Evolutionary conservation across 2,329 filamentous ascomycete genomes (phyloP), one percentile per base, ranked within the genome.

Genomic region (Fusarium tupiense): DNA sequence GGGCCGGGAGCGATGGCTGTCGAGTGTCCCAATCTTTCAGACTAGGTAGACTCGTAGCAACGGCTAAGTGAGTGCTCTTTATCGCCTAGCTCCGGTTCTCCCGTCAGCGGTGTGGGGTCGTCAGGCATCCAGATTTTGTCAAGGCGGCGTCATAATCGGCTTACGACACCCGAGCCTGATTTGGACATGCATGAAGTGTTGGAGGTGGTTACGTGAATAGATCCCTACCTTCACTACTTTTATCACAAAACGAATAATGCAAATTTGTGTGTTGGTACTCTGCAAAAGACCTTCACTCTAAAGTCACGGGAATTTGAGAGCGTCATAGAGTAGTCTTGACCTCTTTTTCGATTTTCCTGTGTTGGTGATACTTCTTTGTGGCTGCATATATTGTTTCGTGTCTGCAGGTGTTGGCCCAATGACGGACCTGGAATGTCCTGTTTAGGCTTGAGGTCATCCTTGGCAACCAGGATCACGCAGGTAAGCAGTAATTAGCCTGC

Each of bases 11-110:
- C 8, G 5, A 31, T n/a, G 20, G 22, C 0, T 14, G 29, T 24
- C 1, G 22, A 3, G 11, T 0, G 29, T 19, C 29, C 1, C 11
- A 0, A 31, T 5, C 1, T 33, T 38, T 38, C n/a, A 53, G 6
- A 37, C n/a, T n/a, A n/a, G n/a, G 19, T 8, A 11, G 19, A 13
- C 17, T 35, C 8, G 17, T 4, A 11, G 49, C 22, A 52, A 20
- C 12, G 8, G 12, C n/a, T 52, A 12, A 35, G n/a, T 52, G 22
- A 35, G 17, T 24, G 12, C n/a, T 19, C n/a, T 24, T 26, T 16
- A 20, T 4, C 17, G 19, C 6, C 11, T 20, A 11, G 9, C n/a
- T 6, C 50, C n/a, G 22, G 8, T 58, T 35, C 54, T 20, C 9
- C 20, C 8, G 9, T 26, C n/a, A 35, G n/a, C n/a, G 4, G 8